A percentile compares a stretch with the other conserved stretches of the same genome.
Evolutionary conservation across 768 basidiomycete species (phyloP).

Genomic region (Cystofilobasidium ferigula): DNA sequence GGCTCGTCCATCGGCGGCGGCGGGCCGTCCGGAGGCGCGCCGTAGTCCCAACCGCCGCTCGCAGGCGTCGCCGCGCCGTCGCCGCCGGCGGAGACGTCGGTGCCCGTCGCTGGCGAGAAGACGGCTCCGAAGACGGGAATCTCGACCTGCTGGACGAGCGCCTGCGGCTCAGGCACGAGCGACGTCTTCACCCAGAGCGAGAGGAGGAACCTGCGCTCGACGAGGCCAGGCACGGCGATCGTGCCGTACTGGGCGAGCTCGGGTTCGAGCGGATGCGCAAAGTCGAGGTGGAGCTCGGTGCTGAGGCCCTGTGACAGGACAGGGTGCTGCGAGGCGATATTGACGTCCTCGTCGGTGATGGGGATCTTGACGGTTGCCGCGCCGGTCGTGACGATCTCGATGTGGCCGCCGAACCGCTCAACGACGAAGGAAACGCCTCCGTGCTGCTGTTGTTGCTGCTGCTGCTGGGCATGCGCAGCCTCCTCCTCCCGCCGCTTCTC

Average conservation of each 20-base stretch:
- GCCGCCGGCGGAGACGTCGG: background rate
- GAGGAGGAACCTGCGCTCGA: background rate
- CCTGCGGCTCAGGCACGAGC: background rate
- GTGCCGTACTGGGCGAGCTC: background rate
- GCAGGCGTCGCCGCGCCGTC: too few species aligned
- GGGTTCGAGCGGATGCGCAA: constrained; percentile 2
- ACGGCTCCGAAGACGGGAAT: background rate
- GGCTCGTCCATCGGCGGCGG: constrained; percentile 1
- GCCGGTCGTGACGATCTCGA: constrained; percentile 5
- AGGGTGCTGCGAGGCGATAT: constrained; percentile 2
- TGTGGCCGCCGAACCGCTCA: constrained; percentile 6
- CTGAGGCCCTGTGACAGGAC: constrained; percentile 6
- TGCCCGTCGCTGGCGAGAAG: background rate
- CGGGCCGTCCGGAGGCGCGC: background rate
- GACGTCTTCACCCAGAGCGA: constrained; percentile 6
- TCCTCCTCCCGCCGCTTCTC: constrained; percentile 11
- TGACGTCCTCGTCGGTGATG: background rate
- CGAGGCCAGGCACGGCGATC: background rate
- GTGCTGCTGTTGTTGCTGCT: background rate
- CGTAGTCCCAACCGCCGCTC: background rate
- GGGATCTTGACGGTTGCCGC: background rate
- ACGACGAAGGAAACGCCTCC: background rate
- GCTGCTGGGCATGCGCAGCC: constrained; percentile 3
- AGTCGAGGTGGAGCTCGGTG: constrained; percentile 1
- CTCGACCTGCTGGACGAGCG: background rate